Evolutionary conservation across 2,329 filamentous ascomycete species (phyloP), one percentile per base, ranked within the genome.

Genomic region (Alternaria viburni): DNA sequence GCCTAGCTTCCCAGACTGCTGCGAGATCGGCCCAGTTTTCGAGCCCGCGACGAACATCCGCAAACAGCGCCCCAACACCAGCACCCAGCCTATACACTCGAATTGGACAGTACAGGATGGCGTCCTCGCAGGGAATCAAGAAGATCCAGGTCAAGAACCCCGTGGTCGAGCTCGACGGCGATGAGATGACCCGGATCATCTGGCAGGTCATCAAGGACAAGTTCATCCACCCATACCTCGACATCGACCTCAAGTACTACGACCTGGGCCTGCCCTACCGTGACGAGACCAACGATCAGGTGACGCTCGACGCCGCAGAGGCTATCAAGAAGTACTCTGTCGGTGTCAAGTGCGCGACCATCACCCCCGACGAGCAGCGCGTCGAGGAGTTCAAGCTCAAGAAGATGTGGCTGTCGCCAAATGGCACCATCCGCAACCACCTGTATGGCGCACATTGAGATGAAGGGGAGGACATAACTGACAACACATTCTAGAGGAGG

Each of bases 61-160:
- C 55, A 56, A 64, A 54, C 62, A 58, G 54, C 61, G 26, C 32
- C 9, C 21, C 68, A 25, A 54, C 61, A 41, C 32, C 62, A 13
- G 49, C 57, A 36, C 21, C 62, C 36, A 52, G 30, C 51, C 49
- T 66, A 44, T 65, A 62, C 54, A 55, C 63, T 10, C 60, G 26
- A 8, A 52, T 69, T 50, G 65, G 57, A 64, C 70, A 71, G 66
- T 69, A 71, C 68, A 78, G 69, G 57, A 80, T 80, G 77, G 71
- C 77, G 56, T 75, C 70, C 36, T 65, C 66, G 49, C 84, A 87
- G 75, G 97, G 97, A 89, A 97, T 97, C 88, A 85, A 88, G 78
- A 99, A 98, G 91, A 98, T 98, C 88, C 96, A 97, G 89, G 96
- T 99, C 86, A 94, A 97, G 90, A 98, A 97, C 84, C 96, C 96